A percentile compares a stretch with the other conserved stretches of the same genome.
Conservation (phyloP, 2,329 filamentous ascomycete species). For the Xylaria hypoxylon region DNA sequence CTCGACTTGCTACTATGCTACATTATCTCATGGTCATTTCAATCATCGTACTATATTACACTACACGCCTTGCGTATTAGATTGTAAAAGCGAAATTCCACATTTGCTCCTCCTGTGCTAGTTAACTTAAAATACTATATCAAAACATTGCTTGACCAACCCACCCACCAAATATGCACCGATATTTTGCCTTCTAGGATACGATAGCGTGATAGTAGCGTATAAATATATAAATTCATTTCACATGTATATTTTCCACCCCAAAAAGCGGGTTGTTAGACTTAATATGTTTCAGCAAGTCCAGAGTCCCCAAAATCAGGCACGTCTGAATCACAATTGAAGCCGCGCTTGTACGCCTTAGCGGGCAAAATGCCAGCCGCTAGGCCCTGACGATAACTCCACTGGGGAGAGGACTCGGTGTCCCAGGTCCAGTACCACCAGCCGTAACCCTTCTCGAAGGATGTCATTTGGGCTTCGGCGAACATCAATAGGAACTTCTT, state of each 20-base stretch:
- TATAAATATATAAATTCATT: neutral
- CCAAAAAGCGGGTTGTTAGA: neutral
- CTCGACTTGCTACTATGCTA: neutral
- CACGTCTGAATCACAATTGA: conserved; percentile 72
- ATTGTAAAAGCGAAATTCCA: neutral
- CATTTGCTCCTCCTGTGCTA: neutral
- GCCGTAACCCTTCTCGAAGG: conserved; percentile 92
- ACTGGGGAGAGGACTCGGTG: conserved; percentile 86
- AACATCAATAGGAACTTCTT: conserved; percentile 90
- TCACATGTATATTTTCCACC: neutral
- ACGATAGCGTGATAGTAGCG: conserved; percentile 3
- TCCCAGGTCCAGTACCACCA: conserved; percentile 99
- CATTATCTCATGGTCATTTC: neutral
- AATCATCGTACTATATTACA: conserved; percentile 6
- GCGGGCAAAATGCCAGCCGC: conserved; percentile 81
- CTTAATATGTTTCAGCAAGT: conserved; percentile 64
- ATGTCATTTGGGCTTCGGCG: conserved; percentile 94
- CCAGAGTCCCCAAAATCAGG: conserved; percentile 62
- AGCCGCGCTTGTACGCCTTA: conserved; percentile 77
- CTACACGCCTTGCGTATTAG: neutral
- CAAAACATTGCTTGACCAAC: conserved; percentile 20
- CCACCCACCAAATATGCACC: conserved; percentile 32
- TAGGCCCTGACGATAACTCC: conserved; percentile 89
- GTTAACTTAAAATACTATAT: neutral
- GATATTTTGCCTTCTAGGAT: neutral